Conservation (phyloP, 1,284 basidiomycete species). For the Trametes sp. region DNA sequence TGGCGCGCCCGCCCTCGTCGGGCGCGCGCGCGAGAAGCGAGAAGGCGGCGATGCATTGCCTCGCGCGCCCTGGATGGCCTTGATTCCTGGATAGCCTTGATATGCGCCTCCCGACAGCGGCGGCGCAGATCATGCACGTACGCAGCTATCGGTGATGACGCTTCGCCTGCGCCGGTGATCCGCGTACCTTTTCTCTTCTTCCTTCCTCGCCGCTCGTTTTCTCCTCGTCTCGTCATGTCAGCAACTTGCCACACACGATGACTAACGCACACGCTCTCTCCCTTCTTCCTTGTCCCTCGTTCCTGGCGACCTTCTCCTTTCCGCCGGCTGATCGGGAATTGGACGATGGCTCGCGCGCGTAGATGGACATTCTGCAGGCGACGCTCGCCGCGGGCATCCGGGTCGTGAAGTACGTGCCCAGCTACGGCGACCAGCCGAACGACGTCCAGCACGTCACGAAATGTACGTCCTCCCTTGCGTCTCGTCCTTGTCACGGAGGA, state of each 20-base stretch:
- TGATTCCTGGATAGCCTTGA: too few species aligned
- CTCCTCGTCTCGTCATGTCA: too few species aligned
- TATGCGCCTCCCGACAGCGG: too few species aligned
- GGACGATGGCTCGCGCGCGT: background rate
- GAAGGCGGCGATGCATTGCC: background rate
- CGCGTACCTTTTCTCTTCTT: background rate
- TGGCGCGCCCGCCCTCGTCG: background rate
- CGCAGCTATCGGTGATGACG: too few species aligned
- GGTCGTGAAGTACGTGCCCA: constrained; percentile 67
- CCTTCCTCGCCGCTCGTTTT: background rate
- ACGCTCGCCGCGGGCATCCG: constrained; percentile 66
- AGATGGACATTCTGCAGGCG: constrained; percentile 66
- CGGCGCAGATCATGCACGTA: background rate
- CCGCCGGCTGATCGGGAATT: background rate
- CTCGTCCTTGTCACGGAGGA: background rate
- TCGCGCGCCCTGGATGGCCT: background rate
- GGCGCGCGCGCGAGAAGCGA: background rate
- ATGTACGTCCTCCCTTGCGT: constrained; percentile 39
- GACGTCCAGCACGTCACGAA: constrained; percentile 49
- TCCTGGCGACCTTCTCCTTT: too few species aligned
- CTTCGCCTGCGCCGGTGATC: background rate
- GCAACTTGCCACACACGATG: too few species aligned
- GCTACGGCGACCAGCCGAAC: constrained; percentile 68
- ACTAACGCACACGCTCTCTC: background rate
- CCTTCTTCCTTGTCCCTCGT: too few species aligned